Percentiles rank a stretch among this genome's conserved stretches.
These are phyloP conservation scores for Phaffomyces opuntiae DNA, from an alignment of 805 yeast species.

Conservation along the genomic window DNA sequence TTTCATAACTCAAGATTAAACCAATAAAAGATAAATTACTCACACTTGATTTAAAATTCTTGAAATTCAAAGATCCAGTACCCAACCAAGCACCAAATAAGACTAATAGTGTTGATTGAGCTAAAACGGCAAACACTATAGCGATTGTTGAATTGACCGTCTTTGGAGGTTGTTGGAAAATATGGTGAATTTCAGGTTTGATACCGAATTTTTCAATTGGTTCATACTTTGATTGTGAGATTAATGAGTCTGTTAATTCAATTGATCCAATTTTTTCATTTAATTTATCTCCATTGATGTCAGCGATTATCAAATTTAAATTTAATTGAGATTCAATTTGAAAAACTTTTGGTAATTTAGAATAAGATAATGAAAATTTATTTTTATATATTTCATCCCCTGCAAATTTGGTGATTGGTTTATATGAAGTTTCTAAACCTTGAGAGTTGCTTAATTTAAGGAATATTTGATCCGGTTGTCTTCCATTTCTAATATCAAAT, in stretches of 20 bases:
- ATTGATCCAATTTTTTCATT: conserved; percentile 15
- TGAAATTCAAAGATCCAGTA: conserved; percentile 17
- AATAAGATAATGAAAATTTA: conserved; percentile 14
- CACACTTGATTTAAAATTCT: conserved; percentile 14
- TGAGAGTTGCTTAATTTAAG: conserved; percentile 14
- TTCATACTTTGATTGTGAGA: conserved; percentile 8
- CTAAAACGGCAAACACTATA: conserved; percentile 11
- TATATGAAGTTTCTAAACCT: conserved; percentile 21
- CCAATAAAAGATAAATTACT: conserved; percentile 15
- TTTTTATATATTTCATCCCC: conserved; percentile 5
- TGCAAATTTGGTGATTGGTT: conserved; percentile 17
- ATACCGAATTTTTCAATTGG: conserved; percentile 17
- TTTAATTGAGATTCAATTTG: conserved; percentile 10
- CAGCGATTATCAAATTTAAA: conserved; percentile 15
- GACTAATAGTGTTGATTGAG: conserved; percentile 9
- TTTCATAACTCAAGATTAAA: conserved; percentile 17
- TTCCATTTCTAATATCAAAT: conserved; percentile 11
- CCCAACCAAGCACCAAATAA: conserved; percentile 15
- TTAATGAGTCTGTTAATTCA: conserved; percentile 13
- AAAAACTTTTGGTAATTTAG: conserved; percentile 20
- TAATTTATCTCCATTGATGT: conserved; percentile 9
- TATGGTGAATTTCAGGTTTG: conserved; percentile 23
- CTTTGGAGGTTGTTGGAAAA: conserved; percentile 19
- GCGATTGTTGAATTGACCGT: conserved; percentile 17
- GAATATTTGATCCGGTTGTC: conserved; percentile 21